Evolutionary conservation across 768 basidiomycete genomes (phyloP).

Genomic region (Panaeolus papilionaceus): DNA sequence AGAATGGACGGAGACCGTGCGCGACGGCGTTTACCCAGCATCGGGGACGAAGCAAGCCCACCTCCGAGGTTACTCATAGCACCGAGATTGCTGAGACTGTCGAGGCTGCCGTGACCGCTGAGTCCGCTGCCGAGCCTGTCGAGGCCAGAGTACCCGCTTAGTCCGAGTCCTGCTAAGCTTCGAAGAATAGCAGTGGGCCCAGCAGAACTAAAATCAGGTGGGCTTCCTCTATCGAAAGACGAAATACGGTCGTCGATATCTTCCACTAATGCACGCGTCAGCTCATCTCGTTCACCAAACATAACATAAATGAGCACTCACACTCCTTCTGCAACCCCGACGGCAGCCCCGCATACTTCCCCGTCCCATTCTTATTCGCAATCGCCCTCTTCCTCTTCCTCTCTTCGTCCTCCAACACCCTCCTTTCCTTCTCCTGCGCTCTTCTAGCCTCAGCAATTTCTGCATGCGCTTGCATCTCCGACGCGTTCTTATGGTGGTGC

Average conservation of each 20-base stretch:
- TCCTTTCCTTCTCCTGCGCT: background rate
- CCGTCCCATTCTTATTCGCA: background rate
- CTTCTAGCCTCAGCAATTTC: background rate
- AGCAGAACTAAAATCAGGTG: background rate
- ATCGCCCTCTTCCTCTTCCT: background rate
- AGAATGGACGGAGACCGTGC: background rate
- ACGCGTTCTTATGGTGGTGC: background rate
- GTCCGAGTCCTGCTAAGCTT: background rate
- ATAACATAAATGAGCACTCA: too few relatives aligned
- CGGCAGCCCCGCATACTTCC: background rate
- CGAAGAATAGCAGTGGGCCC: background rate
- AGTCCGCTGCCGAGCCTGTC: too few relatives aligned
- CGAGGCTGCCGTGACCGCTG: too few relatives aligned
- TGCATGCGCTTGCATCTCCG: background rate
- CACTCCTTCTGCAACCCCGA: background rate
- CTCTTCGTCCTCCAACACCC: background rate
- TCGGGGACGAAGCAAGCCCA: background rate
- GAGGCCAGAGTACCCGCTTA: background rate
- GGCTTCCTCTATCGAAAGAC: background rate
- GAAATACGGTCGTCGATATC: background rate
- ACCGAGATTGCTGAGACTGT: background rate
- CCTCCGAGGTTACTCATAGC: background rate
- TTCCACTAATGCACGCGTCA: too few relatives aligned
- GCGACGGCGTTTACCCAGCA: background rate
- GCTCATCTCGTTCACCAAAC: too few relatives aligned